Evolutionary conservation across 1,284 basidiomycete species (phyloP).

Genomic region (Ceratobasidium sp.): DNA sequence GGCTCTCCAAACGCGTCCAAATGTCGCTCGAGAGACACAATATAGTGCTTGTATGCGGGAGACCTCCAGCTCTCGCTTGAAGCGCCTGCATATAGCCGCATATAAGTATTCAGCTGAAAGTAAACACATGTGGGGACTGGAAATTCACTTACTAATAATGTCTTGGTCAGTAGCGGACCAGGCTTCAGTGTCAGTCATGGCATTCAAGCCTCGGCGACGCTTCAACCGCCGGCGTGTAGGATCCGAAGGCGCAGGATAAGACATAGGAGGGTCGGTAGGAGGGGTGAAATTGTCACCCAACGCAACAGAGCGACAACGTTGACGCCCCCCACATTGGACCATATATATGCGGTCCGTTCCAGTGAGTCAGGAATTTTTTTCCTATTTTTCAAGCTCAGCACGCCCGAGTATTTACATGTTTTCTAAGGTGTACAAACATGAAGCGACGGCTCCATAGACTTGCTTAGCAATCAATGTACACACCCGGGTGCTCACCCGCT

Average conservation of each 20-base stretch:
- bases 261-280: neutral
- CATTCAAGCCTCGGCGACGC: slow-evolving; percentile 21
- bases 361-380: neutral
- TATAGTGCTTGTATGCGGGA: slow-evolving; percentile 18
- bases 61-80: slow-evolving; percentile 4
- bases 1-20: neutral
- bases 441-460: neutral
- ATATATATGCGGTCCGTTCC: neutral
- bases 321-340: neutral
- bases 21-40: slow-evolving; percentile 11
- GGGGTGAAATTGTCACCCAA: neutral
- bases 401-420: neutral
- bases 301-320: neutral
- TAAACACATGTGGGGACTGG: too few species aligned
- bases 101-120: neutral
- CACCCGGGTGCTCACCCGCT: slow-evolving; percentile 52
- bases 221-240: slow-evolving; percentile 12
- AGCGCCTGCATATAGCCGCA: neutral
- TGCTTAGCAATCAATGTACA: neutral
- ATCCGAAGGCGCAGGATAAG: slow-evolving; percentile 6
- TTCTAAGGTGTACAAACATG: neutral
- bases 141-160: slow-evolving; percentile 10
- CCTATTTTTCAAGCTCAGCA: neutral
- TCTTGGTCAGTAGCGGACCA: neutral
- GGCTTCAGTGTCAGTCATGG: neutral